Percentiles rank a stretch among this genome's conserved stretches.
Conservation (phyloP, 257 asterid genomes). For the Ballota nigra region DNA sequence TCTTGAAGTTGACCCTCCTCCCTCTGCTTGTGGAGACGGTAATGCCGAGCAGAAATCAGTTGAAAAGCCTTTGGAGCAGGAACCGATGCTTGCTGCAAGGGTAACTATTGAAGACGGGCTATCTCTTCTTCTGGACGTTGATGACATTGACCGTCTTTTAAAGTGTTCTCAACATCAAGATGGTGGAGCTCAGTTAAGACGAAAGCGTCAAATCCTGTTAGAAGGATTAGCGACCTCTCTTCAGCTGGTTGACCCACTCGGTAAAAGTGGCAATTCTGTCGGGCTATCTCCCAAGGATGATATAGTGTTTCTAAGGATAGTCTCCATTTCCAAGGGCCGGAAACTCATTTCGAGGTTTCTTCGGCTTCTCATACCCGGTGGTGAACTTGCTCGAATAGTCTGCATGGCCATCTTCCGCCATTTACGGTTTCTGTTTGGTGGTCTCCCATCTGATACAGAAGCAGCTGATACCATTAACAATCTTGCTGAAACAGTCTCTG, state of each 20-base stretch:
- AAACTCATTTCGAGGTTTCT: constrained; percentile 82
- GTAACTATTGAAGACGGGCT: constrained; percentile 76
- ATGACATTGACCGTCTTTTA: constrained; percentile 77
- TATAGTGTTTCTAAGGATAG: constrained; percentile 69
- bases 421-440: constrained; percentile 81
- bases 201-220: constrained; percentile 70
- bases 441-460: constrained; percentile 74
- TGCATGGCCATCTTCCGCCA: constrained; percentile 97
- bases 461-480: constrained; percentile 47
- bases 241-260: constrained; percentile 94
- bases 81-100: constrained; percentile 94
- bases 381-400: constrained; percentile 83
- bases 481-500: constrained; percentile 66
- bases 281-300: constrained; percentile 82
- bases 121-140: constrained; percentile 73
- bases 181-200: constrained; percentile 74
- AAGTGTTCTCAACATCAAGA: constrained; percentile 71
- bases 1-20: constrained; percentile 79
- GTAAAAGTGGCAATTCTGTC: constrained; percentile 58
- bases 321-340: constrained; percentile 79
- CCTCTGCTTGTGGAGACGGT: constrained; percentile 73
- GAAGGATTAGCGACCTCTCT: constrained; percentile 95
- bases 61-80: constrained; percentile 74
- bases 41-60: constrained; percentile 51
- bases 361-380: constrained; percentile 77